These are phyloP conservation scores for Penicillium sp. DNA, from an alignment of 2,329 filamentous ascomycete species.

Conservation along the genomic window DNA sequence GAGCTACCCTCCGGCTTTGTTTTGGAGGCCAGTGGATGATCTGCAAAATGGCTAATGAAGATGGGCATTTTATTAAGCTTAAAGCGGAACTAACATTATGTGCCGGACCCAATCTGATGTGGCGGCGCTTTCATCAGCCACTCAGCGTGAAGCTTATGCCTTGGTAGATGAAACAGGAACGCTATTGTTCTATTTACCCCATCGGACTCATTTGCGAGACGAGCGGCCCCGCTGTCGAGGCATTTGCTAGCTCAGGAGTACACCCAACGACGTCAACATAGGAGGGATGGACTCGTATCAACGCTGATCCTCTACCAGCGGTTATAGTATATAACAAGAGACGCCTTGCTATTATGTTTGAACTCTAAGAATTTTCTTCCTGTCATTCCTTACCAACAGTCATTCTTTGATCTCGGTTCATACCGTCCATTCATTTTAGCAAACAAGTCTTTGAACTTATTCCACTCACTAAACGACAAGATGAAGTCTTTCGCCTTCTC, in stretches of 20 bases:
- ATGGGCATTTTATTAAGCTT: constrained; percentile 18
- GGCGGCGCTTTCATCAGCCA: background rate
- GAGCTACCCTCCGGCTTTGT: background rate
- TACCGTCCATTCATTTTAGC: constrained; percentile 3
- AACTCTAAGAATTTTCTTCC: constrained; percentile 13
- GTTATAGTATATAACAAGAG: constrained; percentile 12
- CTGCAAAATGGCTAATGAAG: constrained; percentile 21
- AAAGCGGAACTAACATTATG: constrained; percentile 5
- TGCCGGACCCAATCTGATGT: constrained; percentile 1
- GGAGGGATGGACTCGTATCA: background rate
- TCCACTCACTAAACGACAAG: constrained; percentile 21
- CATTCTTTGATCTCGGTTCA: background rate
- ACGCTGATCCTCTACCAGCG: constrained; percentile 3
- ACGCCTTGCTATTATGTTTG: constrained; percentile 4
- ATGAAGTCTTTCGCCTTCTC: constrained; percentile 24
- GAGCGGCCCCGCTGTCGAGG: background rate
- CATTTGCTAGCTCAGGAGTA: constrained; percentile 12
- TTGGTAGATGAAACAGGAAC: constrained; percentile 7
- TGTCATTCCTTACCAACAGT: constrained; percentile 7
- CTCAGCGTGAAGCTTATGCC: constrained; percentile 6
- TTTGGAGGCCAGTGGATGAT: constrained; percentile 2
- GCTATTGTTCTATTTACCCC: background rate
- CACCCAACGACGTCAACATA: constrained; percentile 4
- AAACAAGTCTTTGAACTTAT: constrained; percentile 5
- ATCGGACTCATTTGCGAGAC: constrained; percentile 8